A percentile compares a stretch with the other conserved stretches of the same genome.
phyloP scores from a whole-genome alignment of 164 flowering plant genomes.

The Magnolia sinica region DNA sequence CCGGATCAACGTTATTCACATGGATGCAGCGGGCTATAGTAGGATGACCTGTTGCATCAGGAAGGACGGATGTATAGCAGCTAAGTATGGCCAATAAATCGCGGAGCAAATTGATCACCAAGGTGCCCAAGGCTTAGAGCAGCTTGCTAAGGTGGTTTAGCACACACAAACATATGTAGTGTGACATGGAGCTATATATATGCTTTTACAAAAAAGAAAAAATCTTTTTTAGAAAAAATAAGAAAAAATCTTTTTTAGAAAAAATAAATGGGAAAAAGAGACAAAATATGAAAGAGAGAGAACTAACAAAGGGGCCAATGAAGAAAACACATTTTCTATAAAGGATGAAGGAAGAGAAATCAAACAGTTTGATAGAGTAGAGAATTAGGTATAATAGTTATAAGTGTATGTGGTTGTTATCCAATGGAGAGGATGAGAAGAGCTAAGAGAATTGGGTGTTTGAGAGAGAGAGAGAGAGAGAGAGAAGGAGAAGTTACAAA shows the following conservation, averaged over 20 bases:
- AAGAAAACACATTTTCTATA: background rate
- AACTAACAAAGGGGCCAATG: conserved; percentile 1
- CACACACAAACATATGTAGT: background rate
- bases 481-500: background rate
- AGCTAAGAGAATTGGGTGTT: background rate
- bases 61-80: background rate
- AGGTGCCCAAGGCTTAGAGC: background rate
- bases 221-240: background rate
- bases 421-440: background rate
- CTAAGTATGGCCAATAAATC: background rate
- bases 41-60: background rate
- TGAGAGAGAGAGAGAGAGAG: background rate
- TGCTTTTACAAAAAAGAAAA: background rate
- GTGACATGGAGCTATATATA: background rate
- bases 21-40: background rate
- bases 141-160: background rate
- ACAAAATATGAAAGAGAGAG: background rate
- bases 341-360: background rate
- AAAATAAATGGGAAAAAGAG: background rate
- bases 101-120: background rate
- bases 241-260: too few relatives aligned
- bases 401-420: background rate
- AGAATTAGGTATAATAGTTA: background rate
- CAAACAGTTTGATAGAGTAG: background rate
- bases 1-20: background rate